phyloP scores from a whole-genome alignment of 768 basidiomycete species.

The Hortiboletus flavorubellus region DNA sequence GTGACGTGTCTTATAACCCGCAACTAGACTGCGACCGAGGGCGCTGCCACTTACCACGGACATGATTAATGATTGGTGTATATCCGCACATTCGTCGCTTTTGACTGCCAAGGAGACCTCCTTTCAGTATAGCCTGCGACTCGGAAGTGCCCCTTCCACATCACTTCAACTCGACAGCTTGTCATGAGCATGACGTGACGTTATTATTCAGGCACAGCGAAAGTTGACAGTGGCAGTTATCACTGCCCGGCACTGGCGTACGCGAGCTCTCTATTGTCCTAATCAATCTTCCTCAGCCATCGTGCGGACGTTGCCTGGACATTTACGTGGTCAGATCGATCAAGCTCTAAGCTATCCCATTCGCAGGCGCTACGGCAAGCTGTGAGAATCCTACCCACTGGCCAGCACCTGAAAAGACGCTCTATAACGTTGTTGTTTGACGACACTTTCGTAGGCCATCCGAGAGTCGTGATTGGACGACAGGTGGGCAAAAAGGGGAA shows the following conservation, averaged over 20 bases:
- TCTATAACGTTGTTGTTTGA: too few species aligned
- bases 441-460: too few species aligned
- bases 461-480: too few species aligned
- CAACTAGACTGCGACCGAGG: slow-evolving; percentile 1
- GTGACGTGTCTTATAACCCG: slow-evolving; percentile 13
- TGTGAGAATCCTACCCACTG: too few species aligned
- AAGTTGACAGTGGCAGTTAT: not conserved
- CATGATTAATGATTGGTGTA: slow-evolving; percentile 14
- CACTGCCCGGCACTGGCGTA: not conserved
- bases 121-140: not conserved
- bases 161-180: not conserved
- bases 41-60: not conserved
- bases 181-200: not conserved
- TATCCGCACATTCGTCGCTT: slow-evolving; percentile 21
- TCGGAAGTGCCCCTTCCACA: not conserved
- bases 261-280: too few species aligned
- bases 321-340: too few species aligned
- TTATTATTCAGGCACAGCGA: not conserved
- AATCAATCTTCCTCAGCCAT: too few species aligned
- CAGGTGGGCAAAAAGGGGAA: too few species aligned
- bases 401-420: too few species aligned
- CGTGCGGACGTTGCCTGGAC: too few species aligned
- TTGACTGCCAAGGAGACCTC: slow-evolving; percentile 4
- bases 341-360: too few species aligned
- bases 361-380: too few species aligned